phyloP scores from a whole-genome alignment of 805 yeast species.

The Nakazawaea wickerhamii region DNA sequence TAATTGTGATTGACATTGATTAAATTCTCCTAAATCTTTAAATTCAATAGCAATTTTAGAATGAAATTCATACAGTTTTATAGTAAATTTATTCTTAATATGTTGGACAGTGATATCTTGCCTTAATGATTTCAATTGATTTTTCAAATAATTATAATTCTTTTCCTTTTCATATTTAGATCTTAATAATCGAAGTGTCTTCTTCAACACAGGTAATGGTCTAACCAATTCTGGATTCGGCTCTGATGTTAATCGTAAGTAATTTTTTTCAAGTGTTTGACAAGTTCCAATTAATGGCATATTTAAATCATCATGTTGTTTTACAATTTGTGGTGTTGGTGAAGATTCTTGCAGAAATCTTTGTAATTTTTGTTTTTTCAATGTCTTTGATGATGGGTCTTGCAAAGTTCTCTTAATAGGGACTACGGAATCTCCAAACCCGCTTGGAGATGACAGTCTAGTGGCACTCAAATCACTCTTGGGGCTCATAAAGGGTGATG shows the following conservation, averaged over 20 bases:
- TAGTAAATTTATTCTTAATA: conserved; percentile 70
- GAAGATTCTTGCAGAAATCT: conserved; percentile 38
- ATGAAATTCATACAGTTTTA: conserved; percentile 77
- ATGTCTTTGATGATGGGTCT: conserved; percentile 24
- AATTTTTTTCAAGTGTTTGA: conserved; percentile 65
- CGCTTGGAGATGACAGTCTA: too few relatives aligned
- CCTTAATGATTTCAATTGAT: conserved; percentile 86
- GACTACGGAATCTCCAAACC: conserved; percentile 10
- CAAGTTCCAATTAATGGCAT: conserved; percentile 54
- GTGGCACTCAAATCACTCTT: background rate
- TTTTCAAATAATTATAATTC: conserved; percentile 72
- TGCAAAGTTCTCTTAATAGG: conserved; percentile 9
- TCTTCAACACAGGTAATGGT: conserved; percentile 57
- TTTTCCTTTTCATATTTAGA: conserved; percentile 43
- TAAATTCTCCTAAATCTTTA: conserved; percentile 87
- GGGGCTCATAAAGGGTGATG: background rate
- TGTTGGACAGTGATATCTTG: conserved; percentile 94
- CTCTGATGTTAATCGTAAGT: conserved; percentile 81
- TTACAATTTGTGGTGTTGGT: background rate
- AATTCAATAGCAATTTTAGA: conserved; percentile 82
- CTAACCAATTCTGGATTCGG: conserved; percentile 84
- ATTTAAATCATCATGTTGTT: conserved; percentile 13
- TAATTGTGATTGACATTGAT: conserved; percentile 87
- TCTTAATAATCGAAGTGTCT: conserved; percentile 50
- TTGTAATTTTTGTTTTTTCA: conserved; percentile 39